These are phyloP conservation scores for Hypoxylon fuscum DNA, from an alignment of 495 filamentous ascomycete species.

Conservation along the genomic window DNA sequence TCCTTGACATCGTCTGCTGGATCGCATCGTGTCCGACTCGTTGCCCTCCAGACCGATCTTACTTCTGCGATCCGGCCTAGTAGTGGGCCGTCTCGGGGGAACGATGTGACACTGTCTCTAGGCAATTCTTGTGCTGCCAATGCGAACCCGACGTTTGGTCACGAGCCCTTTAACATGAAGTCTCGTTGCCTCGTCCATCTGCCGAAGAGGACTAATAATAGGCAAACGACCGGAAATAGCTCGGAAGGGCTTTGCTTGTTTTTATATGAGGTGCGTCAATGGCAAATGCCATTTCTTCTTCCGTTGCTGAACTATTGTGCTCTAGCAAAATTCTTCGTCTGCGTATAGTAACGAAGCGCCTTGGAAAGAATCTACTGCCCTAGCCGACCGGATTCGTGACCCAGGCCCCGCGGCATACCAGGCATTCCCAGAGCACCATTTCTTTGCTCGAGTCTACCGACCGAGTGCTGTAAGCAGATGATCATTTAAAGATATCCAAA, in stretches of 20 bases:
- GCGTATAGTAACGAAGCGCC: constrained; percentile 40
- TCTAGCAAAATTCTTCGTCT: constrained; percentile 43
- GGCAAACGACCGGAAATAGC: not conserved
- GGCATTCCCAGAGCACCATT: constrained; percentile 58
- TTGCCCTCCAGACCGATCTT: constrained; percentile 48
- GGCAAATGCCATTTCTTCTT: not conserved
- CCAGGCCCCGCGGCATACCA: constrained; percentile 51
- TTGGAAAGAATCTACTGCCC: constrained; percentile 40
- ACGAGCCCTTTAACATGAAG: constrained; percentile 49
- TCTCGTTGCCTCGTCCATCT: constrained; percentile 50
- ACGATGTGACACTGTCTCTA: constrained; percentile 26
- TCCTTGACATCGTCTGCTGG: constrained; percentile 38
- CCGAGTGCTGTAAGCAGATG: constrained; percentile 49
- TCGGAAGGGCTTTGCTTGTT: constrained; percentile 52
- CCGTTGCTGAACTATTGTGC: not conserved
- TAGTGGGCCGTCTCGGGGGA: constrained; percentile 26
- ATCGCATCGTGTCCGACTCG: constrained; percentile 46
- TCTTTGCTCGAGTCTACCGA: constrained; percentile 58
- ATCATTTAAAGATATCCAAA: not conserved
- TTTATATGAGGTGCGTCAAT: constrained; percentile 53
- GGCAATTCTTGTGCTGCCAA: constrained; percentile 32
- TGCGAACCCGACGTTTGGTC: constrained; percentile 36
- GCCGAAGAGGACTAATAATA: constrained; percentile 27
- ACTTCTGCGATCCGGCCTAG: constrained; percentile 26
- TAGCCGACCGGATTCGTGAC: constrained; percentile 46